Percentiles rank a stretch among this genome's conserved stretches.
These are phyloP conservation scores for Solanum commersonii DNA, from an alignment of 257 asterid genomes.

Conservation along the genomic window DNA sequence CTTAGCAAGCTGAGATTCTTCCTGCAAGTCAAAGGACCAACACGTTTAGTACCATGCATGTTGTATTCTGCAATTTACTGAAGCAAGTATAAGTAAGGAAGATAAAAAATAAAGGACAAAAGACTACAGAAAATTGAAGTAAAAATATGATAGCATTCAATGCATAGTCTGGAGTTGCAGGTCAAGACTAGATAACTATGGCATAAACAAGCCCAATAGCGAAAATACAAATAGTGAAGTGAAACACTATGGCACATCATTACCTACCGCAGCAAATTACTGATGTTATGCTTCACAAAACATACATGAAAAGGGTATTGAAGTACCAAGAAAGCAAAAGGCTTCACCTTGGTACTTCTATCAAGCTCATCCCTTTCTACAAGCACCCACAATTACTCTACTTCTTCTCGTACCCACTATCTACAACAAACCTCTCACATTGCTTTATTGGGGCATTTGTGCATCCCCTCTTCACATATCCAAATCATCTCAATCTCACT, in stretches of 20 bases:
- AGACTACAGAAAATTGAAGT: neutral
- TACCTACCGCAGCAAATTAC: neutral
- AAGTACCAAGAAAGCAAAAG: neutral
- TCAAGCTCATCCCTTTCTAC: neutral
- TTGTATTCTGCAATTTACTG: neutral
- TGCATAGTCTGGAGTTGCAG: neutral
- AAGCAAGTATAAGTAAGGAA: neutral
- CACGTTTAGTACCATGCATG: neutral
- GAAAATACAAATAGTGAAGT: neutral
- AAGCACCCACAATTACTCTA: neutral
- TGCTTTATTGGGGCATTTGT: neutral
- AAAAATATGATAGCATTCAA: neutral
- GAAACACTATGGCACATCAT: neutral
- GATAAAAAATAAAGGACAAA: neutral
- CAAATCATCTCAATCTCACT: neutral
- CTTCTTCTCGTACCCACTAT: neutral
- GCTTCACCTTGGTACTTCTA: neutral
- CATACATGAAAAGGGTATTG: neutral
- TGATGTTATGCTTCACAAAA: neutral
- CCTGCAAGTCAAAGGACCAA: conserved; percentile 37
- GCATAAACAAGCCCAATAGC: neutral
- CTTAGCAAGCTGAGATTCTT: conserved; percentile 89
- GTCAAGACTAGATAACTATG: neutral
- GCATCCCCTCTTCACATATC: neutral
- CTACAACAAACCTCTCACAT: neutral